Base-by-base conservation (phyloP, 73 alveolate genomes). In the Paraurostyla sp. region DNA sequence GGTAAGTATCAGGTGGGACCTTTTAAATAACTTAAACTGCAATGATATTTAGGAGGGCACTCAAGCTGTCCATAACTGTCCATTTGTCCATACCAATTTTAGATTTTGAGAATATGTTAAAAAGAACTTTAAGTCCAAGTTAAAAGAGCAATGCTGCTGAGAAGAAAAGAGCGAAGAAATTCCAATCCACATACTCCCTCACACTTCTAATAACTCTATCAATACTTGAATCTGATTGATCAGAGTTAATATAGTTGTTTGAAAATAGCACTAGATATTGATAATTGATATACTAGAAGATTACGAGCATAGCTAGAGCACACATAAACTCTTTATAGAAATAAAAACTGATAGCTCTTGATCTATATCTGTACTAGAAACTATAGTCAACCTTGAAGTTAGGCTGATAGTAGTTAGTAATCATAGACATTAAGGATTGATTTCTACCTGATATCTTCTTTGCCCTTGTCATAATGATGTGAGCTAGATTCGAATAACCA, bases 241-340 rank as follows among this genome's bases (percentile, higher is more conserved):
- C 75, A 22, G 23, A 45, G 35, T 75, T 48, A 48, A 75, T 43
- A 22, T 43, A 43, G 18, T 43, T 46, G 69, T 43, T 32, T 2
- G 87, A 75, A 59, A 91, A 91, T 27, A 71, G 48, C 4, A 30
- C 49, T 23, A 91, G 32, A 65, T 91, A 91, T 27, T 59, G 58
- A 59, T 83, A 91, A 51, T 85, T 83, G 60, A 91, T 78, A 48
- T 91, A 91, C 52, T 83, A 81, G 93, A 84, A 83, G 76, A 91
- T 71, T n/a, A 83, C 59, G 11, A 91, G 42, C 63, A 91, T 58
- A 6, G 87, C 90, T 6, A 91, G 32, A 4, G 93, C 92, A 43
- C 92, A 91, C 63, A 91, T 0, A 43, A 84, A 63, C 51, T 91
- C 96, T 63, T 91, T 91, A 41, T 30, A 41, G 78, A 91, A 91